Base-by-base conservation (phyloP, 345 rosid genomes). In the Lepidium aucheri region DNA sequence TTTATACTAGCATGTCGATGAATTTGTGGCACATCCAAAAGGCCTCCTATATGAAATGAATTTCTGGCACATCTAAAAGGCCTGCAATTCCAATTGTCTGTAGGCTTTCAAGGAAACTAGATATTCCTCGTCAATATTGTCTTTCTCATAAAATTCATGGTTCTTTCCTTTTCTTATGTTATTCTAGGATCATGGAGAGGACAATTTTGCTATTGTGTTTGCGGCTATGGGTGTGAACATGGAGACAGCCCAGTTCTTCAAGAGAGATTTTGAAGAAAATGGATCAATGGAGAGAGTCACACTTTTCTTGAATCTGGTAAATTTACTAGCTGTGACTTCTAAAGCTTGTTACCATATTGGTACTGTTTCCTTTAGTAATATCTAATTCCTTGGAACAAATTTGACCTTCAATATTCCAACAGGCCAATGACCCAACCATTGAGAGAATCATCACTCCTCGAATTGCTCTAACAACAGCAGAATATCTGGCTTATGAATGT, bases 191-290 rank as follows among this genome's bases (percentile, higher is more conserved):
- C 82, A 52, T 11, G 96, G 82, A 69, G 97, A 93, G 67, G 97
- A 90, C 80, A 93, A 90, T 72, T 93, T 93, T 78, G 98, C 98
- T 20, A 93, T 90, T 74, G 97, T 93, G 20, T 93, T 93, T 69
- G 98, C 98, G 35, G 98, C 98, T 51, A 90, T 93, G 98, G 97
- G 98, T 69, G 98, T 93, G 58, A 93, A 93, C 81, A 93, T 90
- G 97, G 97, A 93, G 78, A 93, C 98, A 45, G 96, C 98, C 15
- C 97, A 93, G 74, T 93, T 93, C 75, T 90, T 93, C 82, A 93
- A 93, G 71, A 90, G 98, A 50, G 98, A 93, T 80, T 93, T 93
- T 77, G 98, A 93, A 80, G 96, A 90, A 75, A 93, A 90, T 68
- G 98, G 97, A 24, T 93, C 98, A 13, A 93, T 90, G 98, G 98